These are phyloP conservation scores for Chaetothyriales sp. DNA, from an alignment of 2,329 filamentous ascomycete genomes.

Conservation along the genomic window DNA sequence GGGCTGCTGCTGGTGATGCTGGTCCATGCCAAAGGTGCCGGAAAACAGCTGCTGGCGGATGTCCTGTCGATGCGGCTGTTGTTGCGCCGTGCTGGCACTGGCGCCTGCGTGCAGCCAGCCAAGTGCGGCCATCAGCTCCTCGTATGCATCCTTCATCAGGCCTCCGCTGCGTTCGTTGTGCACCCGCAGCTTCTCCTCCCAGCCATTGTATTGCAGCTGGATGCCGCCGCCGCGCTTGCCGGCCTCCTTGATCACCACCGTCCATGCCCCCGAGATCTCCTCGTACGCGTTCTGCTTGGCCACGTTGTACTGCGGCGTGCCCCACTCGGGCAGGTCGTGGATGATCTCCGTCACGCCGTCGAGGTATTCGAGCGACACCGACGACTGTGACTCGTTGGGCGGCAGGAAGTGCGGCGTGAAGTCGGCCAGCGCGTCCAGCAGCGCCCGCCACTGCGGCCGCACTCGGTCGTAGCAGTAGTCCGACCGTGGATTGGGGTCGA, in stretches of 20 bases:
- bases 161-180: conserved; percentile 81
- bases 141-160: conserved; percentile 65
- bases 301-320: conserved; percentile 72
- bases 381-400: conserved; percentile 73
- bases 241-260: conserved; percentile 77
- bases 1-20: conserved; percentile 2
- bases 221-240: conserved; percentile 85
- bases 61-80: conserved; percentile 22
- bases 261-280: conserved; percentile 88
- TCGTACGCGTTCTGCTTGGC: conserved; percentile 95
- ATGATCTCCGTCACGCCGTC: conserved; percentile 83
- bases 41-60: conserved; percentile 44
- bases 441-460: conserved; percentile 60
- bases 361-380: conserved; percentile 70
- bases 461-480: conserved; percentile 95
- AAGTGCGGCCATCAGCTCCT: conserved; percentile 58
- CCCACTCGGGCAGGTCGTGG: conserved; percentile 81
- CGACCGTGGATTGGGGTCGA: conserved; percentile 66
- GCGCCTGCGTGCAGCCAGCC: conserved; percentile 57
- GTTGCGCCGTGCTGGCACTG: conserved; percentile 5
- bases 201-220: conserved; percentile 73
- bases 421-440: conserved; percentile 81
- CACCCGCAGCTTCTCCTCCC: conserved; percentile 75
- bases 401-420: conserved; percentile 94
- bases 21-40: conserved; percentile 41